Base-by-base conservation (phyloP, 2,329 filamentous ascomycete genomes). In the Trichoderma afroharzianum region DNA sequence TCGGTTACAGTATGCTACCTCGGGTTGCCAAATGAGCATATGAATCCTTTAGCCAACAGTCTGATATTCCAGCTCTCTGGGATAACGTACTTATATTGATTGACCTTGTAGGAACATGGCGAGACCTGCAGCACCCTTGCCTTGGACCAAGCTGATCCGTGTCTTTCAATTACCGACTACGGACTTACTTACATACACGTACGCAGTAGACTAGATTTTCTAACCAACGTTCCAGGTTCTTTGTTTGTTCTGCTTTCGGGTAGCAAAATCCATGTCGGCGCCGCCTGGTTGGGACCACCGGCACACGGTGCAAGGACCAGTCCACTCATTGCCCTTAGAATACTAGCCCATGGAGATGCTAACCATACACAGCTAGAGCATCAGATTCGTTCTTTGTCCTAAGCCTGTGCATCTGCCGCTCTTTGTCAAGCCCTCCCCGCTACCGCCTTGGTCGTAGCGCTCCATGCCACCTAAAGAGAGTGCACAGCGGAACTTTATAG, bases 361-460 rank as follows among this genome's bases (percentile, higher is more conserved):
- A 63, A 39, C 61, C 11, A 24, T 47, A 24, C 21, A 28, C 24
- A 32, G 63, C 57, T 69, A 68, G 66, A 26, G 36, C 33, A 57
- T 15, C 24, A 28, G 53, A 57, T 57, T 28, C 14, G 24, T 12
- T n/a, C 26, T 62, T 26, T 26, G 32, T 14, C 58, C 57, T 36
- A 61, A 30, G 28, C 67, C 36, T 69, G 57, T 69, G 67, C 66
- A 53, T 69, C 66, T 59, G 66, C 66, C 67, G 66, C 28, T 62
- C 21, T 69, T 69, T 39, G 57, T 69, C 67, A 8, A 57, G 63
- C 63, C 28, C 47, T 66, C 63, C 63, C 63, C 50, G 63, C 63
- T 66, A 36, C 47, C n/a, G 21, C 47, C 21, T 53, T 53, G 1
- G 47, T 53, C 47, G 32, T 36, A 39, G 63, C 11, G 30, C 63